Conservation (phyloP, 768 basidiomycete genomes). For the Infundibulicybe gibba region DNA sequence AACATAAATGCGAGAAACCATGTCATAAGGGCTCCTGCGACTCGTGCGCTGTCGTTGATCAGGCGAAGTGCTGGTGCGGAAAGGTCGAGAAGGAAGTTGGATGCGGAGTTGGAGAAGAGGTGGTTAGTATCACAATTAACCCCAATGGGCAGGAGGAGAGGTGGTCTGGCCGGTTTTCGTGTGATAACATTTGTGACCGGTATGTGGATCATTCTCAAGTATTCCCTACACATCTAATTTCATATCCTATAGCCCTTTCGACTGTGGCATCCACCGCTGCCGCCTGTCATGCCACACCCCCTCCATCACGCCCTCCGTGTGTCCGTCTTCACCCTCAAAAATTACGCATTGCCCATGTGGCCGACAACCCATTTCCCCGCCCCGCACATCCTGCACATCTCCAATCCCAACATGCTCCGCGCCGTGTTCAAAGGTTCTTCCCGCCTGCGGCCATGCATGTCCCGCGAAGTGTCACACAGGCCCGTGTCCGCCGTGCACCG, state of each 20-base stretch:
- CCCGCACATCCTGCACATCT: slow-evolving; percentile 57
- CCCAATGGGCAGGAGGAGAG: slow-evolving; percentile 28
- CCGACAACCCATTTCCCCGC: slow-evolving; percentile 45
- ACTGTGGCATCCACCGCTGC: slow-evolving; percentile 79
- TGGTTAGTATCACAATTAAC: slow-evolving; percentile 28
- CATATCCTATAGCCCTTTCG: slow-evolving; percentile 48
- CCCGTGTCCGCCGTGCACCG: slow-evolving; percentile 75
- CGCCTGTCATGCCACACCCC: slow-evolving; percentile 76
- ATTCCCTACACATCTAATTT: slow-evolving; percentile 2
- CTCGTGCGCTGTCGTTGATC: slow-evolving; percentile 54
- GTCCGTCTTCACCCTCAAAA: slow-evolving; percentile 69
- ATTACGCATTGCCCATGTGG: slow-evolving; percentile 85
- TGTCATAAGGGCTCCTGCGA: slow-evolving; percentile 82
- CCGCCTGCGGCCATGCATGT: slow-evolving; percentile 75
- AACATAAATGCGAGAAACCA: slow-evolving; percentile 61
- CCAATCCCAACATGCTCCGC: slow-evolving; percentile 80
- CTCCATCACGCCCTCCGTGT: slow-evolving; percentile 48
- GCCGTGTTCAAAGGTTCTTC: slow-evolving; percentile 60
- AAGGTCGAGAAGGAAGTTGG: slow-evolving; percentile 49
- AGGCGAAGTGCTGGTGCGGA: slow-evolving; percentile 79
- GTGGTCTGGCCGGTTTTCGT: slow-evolving; percentile 66
- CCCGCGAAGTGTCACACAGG: slow-evolving; percentile 68
- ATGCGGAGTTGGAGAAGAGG: slow-evolving; percentile 64
- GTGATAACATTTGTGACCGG: slow-evolving; percentile 59
- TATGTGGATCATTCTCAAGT: slow-evolving; percentile 19